These are phyloP conservation scores for Tagetes erecta DNA, from an alignment of 129 eudicot species.

Conservation along the genomic window DNA sequence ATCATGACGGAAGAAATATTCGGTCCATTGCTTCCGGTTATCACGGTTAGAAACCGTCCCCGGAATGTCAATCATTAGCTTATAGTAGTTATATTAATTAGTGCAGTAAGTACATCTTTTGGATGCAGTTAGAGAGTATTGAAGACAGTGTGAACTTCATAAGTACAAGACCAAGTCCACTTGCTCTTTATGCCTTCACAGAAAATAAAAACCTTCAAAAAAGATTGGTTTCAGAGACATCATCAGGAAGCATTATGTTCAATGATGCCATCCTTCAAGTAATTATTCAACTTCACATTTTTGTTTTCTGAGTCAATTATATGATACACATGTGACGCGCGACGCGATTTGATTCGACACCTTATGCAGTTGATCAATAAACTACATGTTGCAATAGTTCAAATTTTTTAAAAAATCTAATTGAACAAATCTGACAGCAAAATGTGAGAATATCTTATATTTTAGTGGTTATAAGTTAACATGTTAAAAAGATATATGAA, in stretches of 20 bases:
- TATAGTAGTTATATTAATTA: conserved; percentile 9
- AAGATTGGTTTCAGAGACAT: conserved; percentile 50
- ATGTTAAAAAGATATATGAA: too few relatives aligned
- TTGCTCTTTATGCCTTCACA: conserved; percentile 71
- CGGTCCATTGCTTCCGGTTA: conserved; percentile 83
- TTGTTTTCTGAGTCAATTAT: not conserved
- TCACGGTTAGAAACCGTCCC: conserved; percentile 48
- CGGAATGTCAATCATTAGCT: not conserved
- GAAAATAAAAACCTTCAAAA: conserved; percentile 42
- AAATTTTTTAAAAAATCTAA: too few relatives aligned
- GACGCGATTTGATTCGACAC: too few relatives aligned
- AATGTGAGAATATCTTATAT: too few relatives aligned
- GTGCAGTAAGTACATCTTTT: conserved; percentile 10
- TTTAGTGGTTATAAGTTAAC: too few relatives aligned
- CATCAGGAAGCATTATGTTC: conserved; percentile 63
- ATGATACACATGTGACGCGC: too few relatives aligned
- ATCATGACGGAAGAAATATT: conserved; percentile 86
- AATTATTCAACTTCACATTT: conserved; percentile 4
- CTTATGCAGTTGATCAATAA: too few relatives aligned
- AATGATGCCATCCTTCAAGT: conserved; percentile 80
- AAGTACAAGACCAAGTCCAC: conserved; percentile 59
- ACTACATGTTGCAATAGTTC: too few relatives aligned
- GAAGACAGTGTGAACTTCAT: conserved; percentile 69
- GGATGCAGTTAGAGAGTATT: conserved; percentile 63
- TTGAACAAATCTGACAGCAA: too few relatives aligned